Conservation (phyloP, 2,329 filamentous ascomycete genomes). For the Penicillium concentricum region DNA sequence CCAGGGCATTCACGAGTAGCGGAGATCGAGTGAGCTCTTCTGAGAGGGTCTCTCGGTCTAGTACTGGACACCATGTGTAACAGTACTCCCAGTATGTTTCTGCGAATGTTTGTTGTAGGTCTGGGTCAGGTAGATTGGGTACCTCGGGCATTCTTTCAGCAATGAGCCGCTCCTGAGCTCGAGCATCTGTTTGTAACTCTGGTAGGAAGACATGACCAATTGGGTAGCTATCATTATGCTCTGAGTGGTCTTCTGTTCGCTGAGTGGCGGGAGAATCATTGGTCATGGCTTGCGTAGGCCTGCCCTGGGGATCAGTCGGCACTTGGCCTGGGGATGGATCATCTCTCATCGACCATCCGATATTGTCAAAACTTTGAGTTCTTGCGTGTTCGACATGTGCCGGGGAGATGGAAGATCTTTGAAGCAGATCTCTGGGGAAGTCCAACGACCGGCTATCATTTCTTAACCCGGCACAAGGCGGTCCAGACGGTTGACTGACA, state of each 20-base stretch:
- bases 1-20: slow-evolving; percentile 33
- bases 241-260: slow-evolving; percentile 12
- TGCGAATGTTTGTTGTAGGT: slow-evolving; percentile 42
- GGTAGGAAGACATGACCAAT: slow-evolving; percentile 13
- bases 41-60: slow-evolving; percentile 34
- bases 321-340: neutral
- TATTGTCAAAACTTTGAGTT: neutral
- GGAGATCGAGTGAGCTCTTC: slow-evolving; percentile 28
- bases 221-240: slow-evolving; percentile 14
- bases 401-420: neutral
- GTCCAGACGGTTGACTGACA: neutral
- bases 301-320: neutral
- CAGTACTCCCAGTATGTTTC: slow-evolving; percentile 48
- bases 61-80: slow-evolving; percentile 46
- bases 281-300: neutral
- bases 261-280: slow-evolving; percentile 8
- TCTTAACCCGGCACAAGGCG: neutral
- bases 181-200: slow-evolving; percentile 16
- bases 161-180: slow-evolving; percentile 14
- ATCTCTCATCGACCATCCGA: neutral
- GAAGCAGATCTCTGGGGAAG: neutral
- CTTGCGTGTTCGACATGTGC: neutral
- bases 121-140: slow-evolving; percentile 17
- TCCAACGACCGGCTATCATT: neutral
- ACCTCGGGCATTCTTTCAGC: slow-evolving; percentile 11